These are phyloP conservation scores for Letharia lupina DNA, from an alignment of 495 filamentous ascomycete species.

Conservation along the genomic window DNA sequence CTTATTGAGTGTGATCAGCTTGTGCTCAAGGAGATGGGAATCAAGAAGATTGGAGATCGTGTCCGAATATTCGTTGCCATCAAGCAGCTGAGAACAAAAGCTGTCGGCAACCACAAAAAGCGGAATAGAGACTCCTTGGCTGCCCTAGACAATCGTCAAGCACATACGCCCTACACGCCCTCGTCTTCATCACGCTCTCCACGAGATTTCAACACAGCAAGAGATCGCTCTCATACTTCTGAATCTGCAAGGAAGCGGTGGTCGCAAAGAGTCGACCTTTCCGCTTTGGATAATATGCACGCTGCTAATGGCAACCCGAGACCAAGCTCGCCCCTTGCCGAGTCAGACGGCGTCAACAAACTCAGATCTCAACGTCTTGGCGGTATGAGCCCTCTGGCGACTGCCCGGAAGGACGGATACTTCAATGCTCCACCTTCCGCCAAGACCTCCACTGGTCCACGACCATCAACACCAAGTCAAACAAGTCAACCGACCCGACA, in stretches of 20 bases:
- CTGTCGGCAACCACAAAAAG: slow-evolving; percentile 75
- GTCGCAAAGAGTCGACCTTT: slow-evolving; percentile 55
- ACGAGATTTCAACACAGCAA: slow-evolving; percentile 39
- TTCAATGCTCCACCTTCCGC: slow-evolving; percentile 41
- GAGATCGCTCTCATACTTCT: slow-evolving; percentile 34
- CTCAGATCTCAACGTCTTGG: slow-evolving; percentile 39
- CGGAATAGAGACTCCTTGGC: slow-evolving; percentile 58
- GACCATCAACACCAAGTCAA: slow-evolving; percentile 37
- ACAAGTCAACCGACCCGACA: slow-evolving; percentile 29
- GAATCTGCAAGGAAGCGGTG: slow-evolving; percentile 58
- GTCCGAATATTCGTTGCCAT: slow-evolving; percentile 90
- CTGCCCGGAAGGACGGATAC: slow-evolving; percentile 45
- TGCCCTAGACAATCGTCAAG: slow-evolving; percentile 28
- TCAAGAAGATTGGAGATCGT: slow-evolving; percentile 95
- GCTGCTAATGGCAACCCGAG: slow-evolving; percentile 29
- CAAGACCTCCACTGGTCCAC: slow-evolving; percentile 39
- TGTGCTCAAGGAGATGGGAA: slow-evolving; percentile 93
- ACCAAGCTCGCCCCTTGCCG: slow-evolving; percentile 61
- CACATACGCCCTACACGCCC: slow-evolving; percentile 46
- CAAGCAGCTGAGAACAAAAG: slow-evolving; percentile 81
- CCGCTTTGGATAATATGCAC: slow-evolving; percentile 27
- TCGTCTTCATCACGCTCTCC: slow-evolving; percentile 57
- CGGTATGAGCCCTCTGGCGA: slow-evolving; percentile 46
- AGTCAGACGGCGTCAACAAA: slow-evolving; percentile 40
- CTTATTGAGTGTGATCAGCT: slow-evolving; percentile 94